Percentiles rank a stretch among this genome's conserved stretches.
These are phyloP conservation scores for Wickerhamomyces ciferrii DNA, from an alignment of 805 yeast genomes.

Conservation along the genomic window DNA sequence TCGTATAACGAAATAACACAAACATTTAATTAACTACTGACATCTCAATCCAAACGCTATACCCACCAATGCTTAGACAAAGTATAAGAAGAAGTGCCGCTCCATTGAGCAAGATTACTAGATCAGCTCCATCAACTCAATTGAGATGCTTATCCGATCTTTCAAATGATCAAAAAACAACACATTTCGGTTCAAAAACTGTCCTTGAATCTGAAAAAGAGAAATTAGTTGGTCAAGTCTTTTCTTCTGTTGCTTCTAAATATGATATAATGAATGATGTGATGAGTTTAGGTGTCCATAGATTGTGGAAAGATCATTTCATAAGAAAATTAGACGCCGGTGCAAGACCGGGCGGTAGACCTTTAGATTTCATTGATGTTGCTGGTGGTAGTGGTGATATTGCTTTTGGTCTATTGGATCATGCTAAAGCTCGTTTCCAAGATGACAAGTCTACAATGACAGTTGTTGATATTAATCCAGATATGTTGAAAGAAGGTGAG, in stretches of 20 bases:
- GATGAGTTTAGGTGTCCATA: slow-evolving; percentile 93
- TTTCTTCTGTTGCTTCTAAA: slow-evolving; percentile 89
- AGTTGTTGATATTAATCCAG: slow-evolving; percentile 91
- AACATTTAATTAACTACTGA: too few relatives aligned
- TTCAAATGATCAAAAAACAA: slow-evolving; percentile 36
- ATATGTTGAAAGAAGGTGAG: slow-evolving; percentile 92
- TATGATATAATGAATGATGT: slow-evolving; percentile 98
- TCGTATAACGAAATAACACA: not conserved
- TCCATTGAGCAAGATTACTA: not conserved
- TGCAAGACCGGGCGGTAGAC: slow-evolving; percentile 79
- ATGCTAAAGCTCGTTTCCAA: slow-evolving; percentile 73
- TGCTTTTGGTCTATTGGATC: slow-evolving; percentile 91
- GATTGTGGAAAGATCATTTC: slow-evolving; percentile 92
- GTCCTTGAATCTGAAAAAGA: slow-evolving; percentile 80
- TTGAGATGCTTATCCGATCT: not conserved
- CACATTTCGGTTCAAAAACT: slow-evolving; percentile 90
- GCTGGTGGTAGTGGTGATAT: slow-evolving; percentile 99
- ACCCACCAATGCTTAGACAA: not conserved
- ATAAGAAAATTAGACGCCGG: slow-evolving; percentile 90
- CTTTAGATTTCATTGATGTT: slow-evolving; percentile 86
- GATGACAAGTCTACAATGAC: slow-evolving; percentile 80
- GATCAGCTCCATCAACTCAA: not conserved
- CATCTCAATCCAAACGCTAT: too few relatives aligned
- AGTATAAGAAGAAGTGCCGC: not conserved
- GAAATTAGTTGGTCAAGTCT: slow-evolving; percentile 76